Conservation (phyloP, 2,329 filamentous ascomycete genomes). For the Trichophyton equinum region DNA sequence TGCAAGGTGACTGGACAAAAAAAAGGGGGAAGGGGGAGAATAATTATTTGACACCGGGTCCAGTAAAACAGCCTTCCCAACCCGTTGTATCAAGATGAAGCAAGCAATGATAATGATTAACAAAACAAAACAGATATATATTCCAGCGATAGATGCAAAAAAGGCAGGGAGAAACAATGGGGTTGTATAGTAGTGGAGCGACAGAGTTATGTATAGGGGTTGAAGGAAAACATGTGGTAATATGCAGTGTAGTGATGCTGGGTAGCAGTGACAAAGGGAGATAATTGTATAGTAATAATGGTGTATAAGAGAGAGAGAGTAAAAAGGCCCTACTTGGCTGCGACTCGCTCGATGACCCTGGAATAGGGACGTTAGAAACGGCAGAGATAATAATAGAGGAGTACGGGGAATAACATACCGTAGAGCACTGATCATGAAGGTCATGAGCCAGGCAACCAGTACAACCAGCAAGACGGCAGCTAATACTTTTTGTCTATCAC, state of each 20-base stretch:
- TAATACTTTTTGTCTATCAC: conserved; percentile 54
- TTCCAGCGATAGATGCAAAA: neutral
- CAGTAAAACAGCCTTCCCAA: neutral
- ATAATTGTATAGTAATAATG: neutral
- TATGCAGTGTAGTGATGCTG: neutral
- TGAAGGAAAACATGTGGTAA: neutral
- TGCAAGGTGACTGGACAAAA: neutral
- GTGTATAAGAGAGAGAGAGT: neutral
- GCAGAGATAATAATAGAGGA: neutral
- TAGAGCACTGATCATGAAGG: conserved; percentile 57
- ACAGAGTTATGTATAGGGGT: neutral
- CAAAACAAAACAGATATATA: neutral
- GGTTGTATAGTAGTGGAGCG: neutral
- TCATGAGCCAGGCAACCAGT: conserved; percentile 78
- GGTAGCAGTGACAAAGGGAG: neutral
- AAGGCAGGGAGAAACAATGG: neutral
- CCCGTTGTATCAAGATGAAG: neutral
- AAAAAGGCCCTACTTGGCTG: conserved; percentile 7
- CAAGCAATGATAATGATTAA: neutral
- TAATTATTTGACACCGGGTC: neutral
- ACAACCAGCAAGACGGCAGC: conserved; percentile 69
- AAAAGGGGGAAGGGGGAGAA: neutral
- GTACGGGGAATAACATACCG: conserved; percentile 7
- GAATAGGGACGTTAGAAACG: neutral
- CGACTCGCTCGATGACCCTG: conserved; percentile 14